Evolutionary conservation across 2,329 filamentous ascomycete genomes (phyloP).

Genomic region (Venturia oleaginea): DNA sequence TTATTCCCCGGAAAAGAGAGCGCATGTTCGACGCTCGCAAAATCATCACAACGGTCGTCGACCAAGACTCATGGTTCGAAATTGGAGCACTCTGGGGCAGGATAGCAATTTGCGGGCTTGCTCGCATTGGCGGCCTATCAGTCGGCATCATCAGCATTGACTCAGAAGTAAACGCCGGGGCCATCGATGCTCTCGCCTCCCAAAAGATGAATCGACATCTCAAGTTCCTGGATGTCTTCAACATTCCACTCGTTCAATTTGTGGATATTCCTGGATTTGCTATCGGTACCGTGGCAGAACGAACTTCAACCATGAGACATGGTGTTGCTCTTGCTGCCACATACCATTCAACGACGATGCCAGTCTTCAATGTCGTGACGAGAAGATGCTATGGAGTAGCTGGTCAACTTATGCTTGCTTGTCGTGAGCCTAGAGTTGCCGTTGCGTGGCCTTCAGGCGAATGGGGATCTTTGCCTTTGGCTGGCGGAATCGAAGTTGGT

Average conservation of each 20-base stretch:
- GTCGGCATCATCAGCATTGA: conserved; percentile 53
- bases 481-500: conserved; percentile 56
- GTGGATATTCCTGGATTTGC: conserved; percentile 54
- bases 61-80: conserved; percentile 51
- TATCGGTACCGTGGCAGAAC: conserved; percentile 54
- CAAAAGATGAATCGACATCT: conserved; percentile 53
- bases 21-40: conserved; percentile 52
- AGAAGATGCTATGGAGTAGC: conserved; percentile 55
- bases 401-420: conserved; percentile 55
- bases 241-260: conserved; percentile 54
- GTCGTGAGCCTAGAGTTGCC: conserved; percentile 50
- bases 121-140: conserved; percentile 46
- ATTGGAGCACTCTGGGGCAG: conserved; percentile 55
- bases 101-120: conserved; percentile 52
- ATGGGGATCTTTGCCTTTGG: conserved; percentile 53
- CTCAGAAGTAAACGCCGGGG: conserved; percentile 52
- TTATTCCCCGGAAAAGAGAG: conserved; percentile 49
- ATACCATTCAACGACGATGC: conserved; percentile 54
- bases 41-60: conserved; percentile 50
- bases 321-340: conserved; percentile 52
- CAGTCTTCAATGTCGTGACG: conserved; percentile 55
- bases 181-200: conserved; percentile 50
- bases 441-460: conserved; percentile 56
- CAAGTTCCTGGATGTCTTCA: conserved; percentile 58
- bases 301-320: conserved; percentile 55